Conservation (phyloP, 768 basidiomycete species). For the Austroboletus eburneus region DNA sequence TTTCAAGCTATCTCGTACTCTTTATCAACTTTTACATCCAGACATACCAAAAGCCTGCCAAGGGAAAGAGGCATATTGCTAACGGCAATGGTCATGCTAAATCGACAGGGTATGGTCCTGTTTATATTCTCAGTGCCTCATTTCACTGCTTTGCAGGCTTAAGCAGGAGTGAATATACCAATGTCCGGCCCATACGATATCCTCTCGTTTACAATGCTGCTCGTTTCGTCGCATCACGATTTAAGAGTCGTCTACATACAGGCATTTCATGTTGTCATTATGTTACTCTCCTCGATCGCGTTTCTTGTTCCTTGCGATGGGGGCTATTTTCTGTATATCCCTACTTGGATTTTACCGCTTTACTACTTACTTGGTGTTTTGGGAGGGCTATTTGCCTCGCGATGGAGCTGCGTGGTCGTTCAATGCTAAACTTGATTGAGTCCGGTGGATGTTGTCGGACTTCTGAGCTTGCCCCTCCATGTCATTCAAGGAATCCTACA, state of each 20-base stretch:
- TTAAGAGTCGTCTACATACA: slow-evolving; percentile 7
- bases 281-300: slow-evolving; percentile 13
- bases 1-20: slow-evolving; percentile 87
- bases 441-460: too few relatives aligned
- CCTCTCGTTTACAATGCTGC: slow-evolving; percentile 14
- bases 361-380: slow-evolving; percentile 11
- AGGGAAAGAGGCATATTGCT: slow-evolving; percentile 28
- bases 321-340: slow-evolving; percentile 16
- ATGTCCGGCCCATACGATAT: neutral
- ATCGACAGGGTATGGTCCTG: slow-evolving; percentile 27
- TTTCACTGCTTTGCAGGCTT: slow-evolving; percentile 22
- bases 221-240: slow-evolving; percentile 5
- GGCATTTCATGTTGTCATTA: slow-evolving; percentile 12
- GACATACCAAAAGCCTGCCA: slow-evolving; percentile 68
- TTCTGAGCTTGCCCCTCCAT: slow-evolving; percentile 4
- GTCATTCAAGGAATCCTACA: slow-evolving; percentile 8
- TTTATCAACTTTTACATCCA: slow-evolving; percentile 95
- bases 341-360: slow-evolving; percentile 4
- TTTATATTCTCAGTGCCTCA: neutral
- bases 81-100: slow-evolving; percentile 47
- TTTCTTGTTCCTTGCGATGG: slow-evolving; percentile 8
- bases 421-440: too few relatives aligned
- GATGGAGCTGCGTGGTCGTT: slow-evolving; percentile 12
- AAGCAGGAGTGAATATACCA: slow-evolving; percentile 31
- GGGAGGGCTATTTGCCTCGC: slow-evolving; percentile 4